phyloP scores from a whole-genome alignment of 2,329 filamentous ascomycete species.

The Cladosporium sp. region DNA sequence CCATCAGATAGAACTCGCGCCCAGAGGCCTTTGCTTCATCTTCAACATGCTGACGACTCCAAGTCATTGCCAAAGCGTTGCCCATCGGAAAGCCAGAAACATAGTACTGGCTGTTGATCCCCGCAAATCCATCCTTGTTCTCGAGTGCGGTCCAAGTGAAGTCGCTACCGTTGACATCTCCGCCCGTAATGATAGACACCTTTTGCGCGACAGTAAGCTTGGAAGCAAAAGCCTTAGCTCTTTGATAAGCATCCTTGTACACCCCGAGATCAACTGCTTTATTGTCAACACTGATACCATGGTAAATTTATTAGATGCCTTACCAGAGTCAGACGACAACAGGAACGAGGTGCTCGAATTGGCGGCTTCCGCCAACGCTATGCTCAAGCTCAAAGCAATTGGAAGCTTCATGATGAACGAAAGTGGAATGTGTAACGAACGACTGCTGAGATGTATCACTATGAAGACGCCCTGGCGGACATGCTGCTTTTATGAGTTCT shows the following conservation, averaged over 20 bases:
- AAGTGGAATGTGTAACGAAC: not conserved
- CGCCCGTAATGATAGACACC: conserved; percentile 15
- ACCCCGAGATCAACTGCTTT: conserved; percentile 13
- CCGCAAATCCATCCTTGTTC: conserved; percentile 22
- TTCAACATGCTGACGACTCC: conserved; percentile 19
- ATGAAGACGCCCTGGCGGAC: no score
- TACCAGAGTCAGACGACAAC: not conserved
- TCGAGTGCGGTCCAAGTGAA: conserved; percentile 19
- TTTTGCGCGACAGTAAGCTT: conserved; percentile 18
- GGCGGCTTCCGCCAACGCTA: not conserved
- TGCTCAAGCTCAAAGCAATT: not conserved
- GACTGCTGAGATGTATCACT: not conserved
- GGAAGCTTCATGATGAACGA: not conserved
- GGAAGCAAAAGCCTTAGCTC: conserved; percentile 16
- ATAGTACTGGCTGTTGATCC: conserved; percentile 22
- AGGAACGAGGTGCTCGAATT: not conserved
- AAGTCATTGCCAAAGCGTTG: conserved; percentile 24
- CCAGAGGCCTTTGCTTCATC: conserved; percentile 19
- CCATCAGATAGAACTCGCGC: conserved; percentile 21
- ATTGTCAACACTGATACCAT: not conserved
- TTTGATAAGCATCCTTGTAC: conserved; percentile 18
- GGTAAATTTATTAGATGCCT: not conserved
- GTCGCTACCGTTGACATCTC: conserved; percentile 19
- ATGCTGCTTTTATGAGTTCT: not conserved
- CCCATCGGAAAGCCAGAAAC: conserved; percentile 22